Evolutionary conservation across 2,329 filamentous ascomycete genomes (phyloP), one percentile per base, ranked within the genome.

Genomic region (Curvularia hawaiiensis): DNA sequence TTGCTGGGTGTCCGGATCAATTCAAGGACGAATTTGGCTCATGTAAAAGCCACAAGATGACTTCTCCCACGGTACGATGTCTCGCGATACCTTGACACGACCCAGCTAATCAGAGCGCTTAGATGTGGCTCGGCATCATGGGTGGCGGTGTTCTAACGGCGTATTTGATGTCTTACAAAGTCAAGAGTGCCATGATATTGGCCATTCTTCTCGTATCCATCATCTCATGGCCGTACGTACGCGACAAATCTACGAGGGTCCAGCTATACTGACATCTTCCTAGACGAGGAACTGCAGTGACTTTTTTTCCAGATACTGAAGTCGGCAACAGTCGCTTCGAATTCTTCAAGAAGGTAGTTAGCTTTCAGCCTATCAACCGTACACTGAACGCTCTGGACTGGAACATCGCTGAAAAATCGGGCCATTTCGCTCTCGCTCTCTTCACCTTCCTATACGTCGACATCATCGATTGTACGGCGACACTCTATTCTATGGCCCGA

Each of bases 371-470:
- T 10, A 94, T 96, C 70, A 73, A 83, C 60, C 82, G 85, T 40
- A 89, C 85, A 1, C 82, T 96, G 11, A 85, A 84, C 44, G 90
- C 87, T 1, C 88, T 92, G 70, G 82, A 92, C 56, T 96, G 90
- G 88, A 79, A 90, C 64, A 80, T 96, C 22, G 75, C 81, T 3
- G 79, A 81, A 7, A 85, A 90, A 50, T 86, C 89, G 11, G 85
- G 85, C 4, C 88, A 95, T 66, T 96, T 96, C 68, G 89, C 87
- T 16, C 82, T 95, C 50, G 92, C 92, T 0, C 85, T 96, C 53
- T 88, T 96, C 74, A 96, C 92, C 1, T 96, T 96, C 51, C 79
- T 96, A n/a, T 96, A 96, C 67, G 91, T 96, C 64, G 92, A 96
- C 71, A 94, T 96, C 59, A 86, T 96, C 51, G 92, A 96, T 77